Evolutionary conservation across 2,329 filamentous ascomycete species (phyloP).

Genomic region (Diaporthe nobilis): DNA sequence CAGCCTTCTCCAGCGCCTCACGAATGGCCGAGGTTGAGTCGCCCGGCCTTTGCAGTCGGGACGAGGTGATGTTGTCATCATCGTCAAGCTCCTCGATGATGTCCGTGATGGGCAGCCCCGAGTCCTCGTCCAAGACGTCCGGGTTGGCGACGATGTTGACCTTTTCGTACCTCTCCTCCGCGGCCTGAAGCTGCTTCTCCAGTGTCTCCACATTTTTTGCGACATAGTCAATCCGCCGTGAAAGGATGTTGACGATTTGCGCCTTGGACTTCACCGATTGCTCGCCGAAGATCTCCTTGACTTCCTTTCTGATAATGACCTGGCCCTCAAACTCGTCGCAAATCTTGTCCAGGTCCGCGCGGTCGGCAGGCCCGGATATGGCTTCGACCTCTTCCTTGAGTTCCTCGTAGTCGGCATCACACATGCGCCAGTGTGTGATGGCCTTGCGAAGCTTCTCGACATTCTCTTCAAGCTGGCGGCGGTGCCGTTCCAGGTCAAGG

Average conservation of each 20-base stretch:
- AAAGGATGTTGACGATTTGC: constrained; percentile 78
- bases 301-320: constrained; percentile 71
- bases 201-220: constrained; percentile 83
- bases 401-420: constrained; percentile 92
- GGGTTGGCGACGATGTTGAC: constrained; percentile 72
- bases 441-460: constrained; percentile 81
- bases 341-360: constrained; percentile 70
- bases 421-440: constrained; percentile 89
- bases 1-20: constrained; percentile 83
- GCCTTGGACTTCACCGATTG: constrained; percentile 64
- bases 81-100: constrained; percentile 95
- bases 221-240: constrained; percentile 89
- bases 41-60: constrained; percentile 75
- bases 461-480: constrained; percentile 81
- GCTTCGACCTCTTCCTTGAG: constrained; percentile 84
- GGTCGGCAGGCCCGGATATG: constrained; percentile 62
- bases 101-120: constrained; percentile 83
- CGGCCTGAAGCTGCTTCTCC: constrained; percentile 78
- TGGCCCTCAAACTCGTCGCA: constrained; percentile 73
- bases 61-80: constrained; percentile 84
- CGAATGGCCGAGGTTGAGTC: constrained; percentile 75
- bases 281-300: constrained; percentile 64
- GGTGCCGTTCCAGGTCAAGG: constrained; percentile 80
- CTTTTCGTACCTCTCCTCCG: constrained; percentile 78
- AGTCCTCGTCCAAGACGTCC: constrained; percentile 73